Evolutionary conservation across 139 green algal genomes (phyloP).

Genomic region (Tetradesmus obliquus): DNA sequence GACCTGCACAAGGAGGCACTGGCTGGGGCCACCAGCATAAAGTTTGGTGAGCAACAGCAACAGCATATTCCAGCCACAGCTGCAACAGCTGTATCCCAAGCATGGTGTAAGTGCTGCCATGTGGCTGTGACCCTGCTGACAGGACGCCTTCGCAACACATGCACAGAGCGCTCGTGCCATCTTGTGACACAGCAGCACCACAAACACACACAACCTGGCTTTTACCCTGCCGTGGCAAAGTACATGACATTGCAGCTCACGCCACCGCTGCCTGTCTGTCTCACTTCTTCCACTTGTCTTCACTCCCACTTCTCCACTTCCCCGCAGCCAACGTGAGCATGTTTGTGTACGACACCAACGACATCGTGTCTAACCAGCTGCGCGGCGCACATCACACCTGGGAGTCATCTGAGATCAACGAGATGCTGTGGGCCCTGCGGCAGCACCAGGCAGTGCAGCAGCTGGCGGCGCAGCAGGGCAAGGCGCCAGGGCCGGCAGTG

Average conservation of each 20-base stretch:
- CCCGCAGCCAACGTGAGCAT: conserved; percentile 9
- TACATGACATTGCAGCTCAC: no score
- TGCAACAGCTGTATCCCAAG: background rate
- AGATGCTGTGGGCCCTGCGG: conserved; percentile 31
- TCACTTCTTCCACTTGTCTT: no score
- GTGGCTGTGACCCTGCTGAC: no score
- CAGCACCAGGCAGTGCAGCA: background rate
- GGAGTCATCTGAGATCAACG: conserved; percentile 10
- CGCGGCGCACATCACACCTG: background rate
- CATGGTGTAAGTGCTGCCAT: no score
- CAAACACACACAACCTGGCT: no score
- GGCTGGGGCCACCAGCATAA: background rate
- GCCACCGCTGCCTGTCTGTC: background rate
- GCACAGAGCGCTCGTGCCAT: no score
- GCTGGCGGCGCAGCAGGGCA: background rate
- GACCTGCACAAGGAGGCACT: background rate
- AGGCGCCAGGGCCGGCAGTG: background rate
- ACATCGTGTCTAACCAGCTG: conserved; percentile 35
- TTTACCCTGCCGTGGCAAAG: no score
- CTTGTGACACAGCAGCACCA: background rate
- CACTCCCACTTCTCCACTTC: background rate
- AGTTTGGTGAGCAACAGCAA: background rate
- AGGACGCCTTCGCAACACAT: no score
- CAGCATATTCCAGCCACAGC: no score
- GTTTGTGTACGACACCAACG: conserved; percentile 10